Conservation (phyloP, 2,329 filamentous ascomycete species). For the Pseudocercospora cruenta region DNA sequence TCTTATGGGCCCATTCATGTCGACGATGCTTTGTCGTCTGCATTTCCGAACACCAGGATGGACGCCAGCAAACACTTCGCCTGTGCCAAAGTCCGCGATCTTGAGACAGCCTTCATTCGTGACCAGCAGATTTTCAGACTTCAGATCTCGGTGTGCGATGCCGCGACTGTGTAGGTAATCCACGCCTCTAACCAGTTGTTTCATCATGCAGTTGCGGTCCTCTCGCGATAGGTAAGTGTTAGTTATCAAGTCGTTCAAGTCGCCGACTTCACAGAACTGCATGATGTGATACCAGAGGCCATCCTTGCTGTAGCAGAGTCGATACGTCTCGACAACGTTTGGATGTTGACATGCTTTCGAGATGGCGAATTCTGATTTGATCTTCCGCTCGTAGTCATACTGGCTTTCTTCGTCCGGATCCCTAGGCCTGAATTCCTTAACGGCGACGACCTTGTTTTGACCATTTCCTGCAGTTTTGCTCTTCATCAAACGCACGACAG, state of each 20-base stretch:
- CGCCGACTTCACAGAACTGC: conserved; percentile 85
- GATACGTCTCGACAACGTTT: conserved; percentile 81
- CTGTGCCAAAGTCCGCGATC: conserved; percentile 89
- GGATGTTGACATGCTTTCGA: conserved; percentile 83
- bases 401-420: conserved; percentile 66
- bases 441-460: conserved; percentile 69
- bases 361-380: conserved; percentile 88
- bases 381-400: conserved; percentile 81
- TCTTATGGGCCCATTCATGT: conserved; percentile 71
- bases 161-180: conserved; percentile 80
- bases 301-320: conserved; percentile 70
- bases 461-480: conserved; percentile 63
- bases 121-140: conserved; percentile 83
- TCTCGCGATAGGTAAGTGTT: conserved; percentile 67
- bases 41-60: conserved; percentile 71
- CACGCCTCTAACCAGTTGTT: conserved; percentile 82
- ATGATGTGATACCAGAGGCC: conserved; percentile 87
- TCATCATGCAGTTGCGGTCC: conserved; percentile 83
- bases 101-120: conserved; percentile 80
- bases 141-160: conserved; percentile 89
- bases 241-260: conserved; percentile 75
- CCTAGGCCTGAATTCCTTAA: conserved; percentile 83
- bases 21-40: conserved; percentile 63
- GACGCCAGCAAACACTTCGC: conserved; percentile 79
- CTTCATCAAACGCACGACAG: conserved; percentile 79